Evolutionary conservation across 1,284 basidiomycete genomes (phyloP), one percentile per base, ranked within the genome.

Genomic region (Cerrena zonata): DNA sequence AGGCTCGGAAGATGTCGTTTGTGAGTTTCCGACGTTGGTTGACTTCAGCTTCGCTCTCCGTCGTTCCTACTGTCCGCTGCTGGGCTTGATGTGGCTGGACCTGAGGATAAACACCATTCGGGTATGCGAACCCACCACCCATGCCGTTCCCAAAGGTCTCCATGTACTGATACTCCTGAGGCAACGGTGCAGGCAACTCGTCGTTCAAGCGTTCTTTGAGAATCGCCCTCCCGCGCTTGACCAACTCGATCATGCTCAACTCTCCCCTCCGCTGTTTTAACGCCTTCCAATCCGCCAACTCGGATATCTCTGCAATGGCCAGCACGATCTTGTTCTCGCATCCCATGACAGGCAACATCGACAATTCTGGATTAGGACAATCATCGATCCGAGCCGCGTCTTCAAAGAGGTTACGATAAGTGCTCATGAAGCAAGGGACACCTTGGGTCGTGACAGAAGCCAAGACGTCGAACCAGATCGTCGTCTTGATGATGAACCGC

Each of bases 391-490:
- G 62, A 48, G 77, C 69, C 50, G 70, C 68, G 39, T 69, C 68
- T 15, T 63, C 64, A 63, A 84, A 88, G 40, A 91, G 69, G 12
- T 67, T 64, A 27, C 77, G 71, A 60, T 89, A 84, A 27, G 76
- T 70, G 0, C 64, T 45, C 23, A 86, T 64, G 62, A 90, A 82
- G 37, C 70, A 66, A 5, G 88, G 87, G 2, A 69, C 61, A 54
- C 74, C 61, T 55, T 78, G 72, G 22, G 79, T 80, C 5, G 87
- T 88, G 39, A 88, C 77, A 1, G 83, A 80, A 4, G 86, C 86
- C 39, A 91, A 73, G 37, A 91, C 86, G 65, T 91, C 89, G 61
- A 89, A 89, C 89, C 89, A 91, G 54, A 91, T 82, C 37, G 86
- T 80, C 22, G 86, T 86, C 64, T 86, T 86, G 65, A 90, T 76